phyloP scores from a whole-genome alignment of 192 early-diverging fungal species.

The Podila epicladia region DNA sequence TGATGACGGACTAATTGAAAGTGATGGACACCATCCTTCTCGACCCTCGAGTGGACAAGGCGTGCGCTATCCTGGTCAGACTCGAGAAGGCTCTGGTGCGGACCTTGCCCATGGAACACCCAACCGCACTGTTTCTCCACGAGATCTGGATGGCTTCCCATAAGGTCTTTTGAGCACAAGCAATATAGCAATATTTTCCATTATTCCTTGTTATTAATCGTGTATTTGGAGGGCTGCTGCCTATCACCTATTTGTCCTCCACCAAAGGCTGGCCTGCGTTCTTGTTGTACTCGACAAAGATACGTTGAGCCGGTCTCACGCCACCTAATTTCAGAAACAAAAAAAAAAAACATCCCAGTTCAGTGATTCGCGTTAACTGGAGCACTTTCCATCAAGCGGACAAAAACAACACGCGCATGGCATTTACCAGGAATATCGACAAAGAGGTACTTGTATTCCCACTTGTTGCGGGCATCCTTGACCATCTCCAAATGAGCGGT shows the following conservation, averaged over 20 bases:
- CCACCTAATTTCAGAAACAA: constrained; percentile 23
- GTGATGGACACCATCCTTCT: constrained; percentile 2
- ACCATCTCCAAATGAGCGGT: constrained; percentile 62
- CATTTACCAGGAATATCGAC: constrained; percentile 62
- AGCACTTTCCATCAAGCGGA: background rate
- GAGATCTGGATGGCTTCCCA: too few species aligned
- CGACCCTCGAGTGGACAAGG: too few species aligned
- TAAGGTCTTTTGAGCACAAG: too few species aligned
- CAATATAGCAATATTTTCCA: too few species aligned
- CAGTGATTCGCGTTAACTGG: background rate
- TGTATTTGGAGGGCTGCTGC: background rate
- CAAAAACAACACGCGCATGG: background rate
- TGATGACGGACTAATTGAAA: constrained; percentile 4
- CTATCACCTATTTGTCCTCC: constrained; percentile 24
- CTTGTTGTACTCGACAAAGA: constrained; percentile 56
- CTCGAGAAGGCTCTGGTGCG: too few species aligned
- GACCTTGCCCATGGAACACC: too few species aligned
- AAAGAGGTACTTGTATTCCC: constrained; percentile 62
- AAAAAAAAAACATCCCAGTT: background rate
- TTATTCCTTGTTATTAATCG: background rate
- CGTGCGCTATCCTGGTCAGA: too few species aligned
- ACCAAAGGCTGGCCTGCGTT: constrained; percentile 43
- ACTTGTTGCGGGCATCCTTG: constrained; percentile 57
- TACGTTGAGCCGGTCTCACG: constrained; percentile 50
- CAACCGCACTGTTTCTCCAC: too few species aligned